phyloP scores from a whole-genome alignment of 2,329 filamentous ascomycete genomes.

The Fusarium liriodendri region DNA sequence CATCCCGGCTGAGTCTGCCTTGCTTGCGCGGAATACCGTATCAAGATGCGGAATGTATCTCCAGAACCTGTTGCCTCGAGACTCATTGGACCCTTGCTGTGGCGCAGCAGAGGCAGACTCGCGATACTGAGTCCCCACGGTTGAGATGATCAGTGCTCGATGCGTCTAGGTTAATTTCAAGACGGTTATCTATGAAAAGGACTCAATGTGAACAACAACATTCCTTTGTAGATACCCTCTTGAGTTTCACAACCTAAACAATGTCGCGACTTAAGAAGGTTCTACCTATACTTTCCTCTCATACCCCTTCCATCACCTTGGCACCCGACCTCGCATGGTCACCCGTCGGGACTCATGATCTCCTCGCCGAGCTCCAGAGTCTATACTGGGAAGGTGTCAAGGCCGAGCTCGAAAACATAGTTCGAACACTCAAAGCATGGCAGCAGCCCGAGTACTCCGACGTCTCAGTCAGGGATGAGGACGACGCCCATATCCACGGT shows the following conservation, averaged over 20 bases:
- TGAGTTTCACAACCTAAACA: neutral
- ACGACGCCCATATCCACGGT: slow-evolving; percentile 29
- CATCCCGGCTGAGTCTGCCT: slow-evolving; percentile 10
- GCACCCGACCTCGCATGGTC: slow-evolving; percentile 31
- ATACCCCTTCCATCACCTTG: slow-evolving; percentile 24
- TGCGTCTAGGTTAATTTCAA: neutral
- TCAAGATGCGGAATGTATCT: slow-evolving; percentile 21
- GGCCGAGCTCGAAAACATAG: slow-evolving; percentile 37
- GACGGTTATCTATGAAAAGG: neutral
- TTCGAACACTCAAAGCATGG: slow-evolving; percentile 37
- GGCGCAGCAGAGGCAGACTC: slow-evolving; percentile 30
- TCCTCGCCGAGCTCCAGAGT: slow-evolving; percentile 27
- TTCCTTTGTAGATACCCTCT: neutral
- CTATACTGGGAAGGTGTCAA: slow-evolving; percentile 39
- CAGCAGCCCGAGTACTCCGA: slow-evolving; percentile 26
- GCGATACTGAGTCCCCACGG: neutral
- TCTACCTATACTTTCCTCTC: slow-evolving; percentile 23
- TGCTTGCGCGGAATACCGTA: slow-evolving; percentile 12
- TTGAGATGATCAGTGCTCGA: neutral
- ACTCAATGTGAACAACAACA: neutral
- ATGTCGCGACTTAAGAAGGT: slow-evolving; percentile 32
- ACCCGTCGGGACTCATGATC: slow-evolving; percentile 18
- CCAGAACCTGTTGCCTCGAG: slow-evolving; percentile 29
- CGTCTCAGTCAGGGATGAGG: slow-evolving; percentile 28
- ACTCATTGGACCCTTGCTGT: slow-evolving; percentile 9